Conservation (phyloP, 2,329 filamentous ascomycete species). For the Diaporthe sp. region DNA sequence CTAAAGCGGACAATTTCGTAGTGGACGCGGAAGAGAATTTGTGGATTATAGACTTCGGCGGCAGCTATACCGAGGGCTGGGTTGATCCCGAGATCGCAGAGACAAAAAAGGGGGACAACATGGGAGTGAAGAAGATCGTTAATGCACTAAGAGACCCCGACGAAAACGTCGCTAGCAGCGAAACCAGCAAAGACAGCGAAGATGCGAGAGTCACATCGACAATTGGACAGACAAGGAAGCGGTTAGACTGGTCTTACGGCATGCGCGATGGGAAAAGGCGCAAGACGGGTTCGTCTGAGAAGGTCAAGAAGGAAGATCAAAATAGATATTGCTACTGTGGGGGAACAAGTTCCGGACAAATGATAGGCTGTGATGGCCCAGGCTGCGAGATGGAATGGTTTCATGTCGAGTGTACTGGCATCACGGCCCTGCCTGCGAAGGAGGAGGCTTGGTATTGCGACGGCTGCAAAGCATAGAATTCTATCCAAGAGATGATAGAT, state of each 20-base stretch:
- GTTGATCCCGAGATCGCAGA: slow-evolving; percentile 42
- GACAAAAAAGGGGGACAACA: slow-evolving; percentile 30
- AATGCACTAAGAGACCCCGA: slow-evolving; percentile 31
- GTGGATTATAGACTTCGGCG: slow-evolving; percentile 51
- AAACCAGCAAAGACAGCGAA: not conserved
- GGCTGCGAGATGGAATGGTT: slow-evolving; percentile 33
- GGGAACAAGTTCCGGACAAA: slow-evolving; percentile 11
- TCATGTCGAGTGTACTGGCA: slow-evolving; percentile 13
- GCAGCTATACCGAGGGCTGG: slow-evolving; percentile 50
- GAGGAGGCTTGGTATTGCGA: slow-evolving; percentile 30
- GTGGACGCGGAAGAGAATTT: slow-evolving; percentile 48
- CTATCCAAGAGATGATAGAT: not conserved
- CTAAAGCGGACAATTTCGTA: slow-evolving; percentile 50
- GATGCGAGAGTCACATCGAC: not conserved
- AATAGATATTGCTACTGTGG: slow-evolving; percentile 30
- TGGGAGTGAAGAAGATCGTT: slow-evolving; percentile 34
- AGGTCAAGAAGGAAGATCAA: not conserved
- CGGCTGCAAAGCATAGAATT: slow-evolving; percentile 11
- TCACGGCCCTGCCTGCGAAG: slow-evolving; percentile 7
- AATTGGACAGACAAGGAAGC: not conserved
- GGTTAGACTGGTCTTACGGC: not conserved
- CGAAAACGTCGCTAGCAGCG: slow-evolving; percentile 2
- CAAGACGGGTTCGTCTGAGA: not conserved
- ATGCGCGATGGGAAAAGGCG: not conserved
- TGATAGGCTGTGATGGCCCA: slow-evolving; percentile 32